A percentile compares a stretch with the other conserved stretches of the same genome.
phyloP scores from a whole-genome alignment of 495 filamentous ascomycete genomes.

The Aspergillus sclerotioniger region DNA sequence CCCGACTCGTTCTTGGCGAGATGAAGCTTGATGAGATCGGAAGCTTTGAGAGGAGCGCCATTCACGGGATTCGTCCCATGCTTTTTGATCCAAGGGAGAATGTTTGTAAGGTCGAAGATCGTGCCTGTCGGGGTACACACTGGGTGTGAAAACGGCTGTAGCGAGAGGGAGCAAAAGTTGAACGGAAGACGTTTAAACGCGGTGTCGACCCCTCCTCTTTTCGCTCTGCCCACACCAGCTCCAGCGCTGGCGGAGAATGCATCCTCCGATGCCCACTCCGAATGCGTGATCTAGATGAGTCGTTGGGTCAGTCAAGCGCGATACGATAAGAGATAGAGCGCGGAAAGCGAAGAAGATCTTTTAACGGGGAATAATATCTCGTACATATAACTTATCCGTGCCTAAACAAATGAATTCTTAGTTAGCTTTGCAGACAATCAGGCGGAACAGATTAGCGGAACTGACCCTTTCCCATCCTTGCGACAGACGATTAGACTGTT shows the following conservation, averaged over 20 bases:
- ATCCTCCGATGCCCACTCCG: slow-evolving; percentile 91
- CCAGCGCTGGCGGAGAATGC: slow-evolving; percentile 75
- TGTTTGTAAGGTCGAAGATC: slow-evolving; percentile 85
- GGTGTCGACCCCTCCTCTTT: slow-evolving; percentile 52
- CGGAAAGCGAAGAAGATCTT: not conserved
- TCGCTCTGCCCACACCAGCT: slow-evolving; percentile 55
- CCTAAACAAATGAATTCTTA: slow-evolving; percentile 30
- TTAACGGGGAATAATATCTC: slow-evolving; percentile 15
- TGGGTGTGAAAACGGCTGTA: slow-evolving; percentile 86
- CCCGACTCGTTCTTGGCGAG: slow-evolving; percentile 91
- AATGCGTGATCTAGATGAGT: slow-evolving; percentile 73
- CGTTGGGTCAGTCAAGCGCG: slow-evolving; percentile 10
- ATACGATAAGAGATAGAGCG: slow-evolving; percentile 9
- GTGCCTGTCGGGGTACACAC: slow-evolving; percentile 77
- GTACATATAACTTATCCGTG: slow-evolving; percentile 75
- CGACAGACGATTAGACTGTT: slow-evolving; percentile 14
- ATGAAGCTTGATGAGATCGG: slow-evolving; percentile 86
- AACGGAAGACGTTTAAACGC: slow-evolving; percentile 89
- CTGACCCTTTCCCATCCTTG: slow-evolving; percentile 59
- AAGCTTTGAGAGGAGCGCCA: slow-evolving; percentile 70
- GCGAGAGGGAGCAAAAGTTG: slow-evolving; percentile 95
- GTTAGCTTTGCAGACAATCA: slow-evolving; percentile 13
- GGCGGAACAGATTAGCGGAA: not conserved
- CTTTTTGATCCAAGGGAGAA: slow-evolving; percentile 88
- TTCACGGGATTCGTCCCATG: slow-evolving; percentile 88